phyloP scores from a whole-genome alignment of 2,329 filamentous ascomycete species.

The Herpomyces periplanetae region DNA sequence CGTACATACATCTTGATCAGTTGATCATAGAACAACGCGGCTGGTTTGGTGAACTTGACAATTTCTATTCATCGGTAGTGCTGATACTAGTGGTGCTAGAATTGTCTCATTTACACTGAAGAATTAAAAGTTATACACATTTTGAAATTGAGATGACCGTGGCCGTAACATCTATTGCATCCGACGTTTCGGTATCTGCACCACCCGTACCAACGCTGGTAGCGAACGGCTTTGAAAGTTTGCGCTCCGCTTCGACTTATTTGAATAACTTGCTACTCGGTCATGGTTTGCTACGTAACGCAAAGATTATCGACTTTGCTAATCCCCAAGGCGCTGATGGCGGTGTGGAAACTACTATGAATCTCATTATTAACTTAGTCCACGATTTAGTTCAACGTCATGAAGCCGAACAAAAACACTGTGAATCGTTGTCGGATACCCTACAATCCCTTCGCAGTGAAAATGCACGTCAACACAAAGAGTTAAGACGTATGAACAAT shows the following conservation, averaged over 20 bases:
- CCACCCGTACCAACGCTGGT: too few relatives aligned
- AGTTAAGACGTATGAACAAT: too few relatives aligned
- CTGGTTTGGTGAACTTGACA: too few relatives aligned
- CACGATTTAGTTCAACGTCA: constrained; percentile 67
- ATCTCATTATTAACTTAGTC: constrained; percentile 54
- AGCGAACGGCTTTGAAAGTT: constrained; percentile 19
- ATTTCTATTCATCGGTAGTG: too few relatives aligned
- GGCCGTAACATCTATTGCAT: too few relatives aligned
- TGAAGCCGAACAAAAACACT: constrained; percentile 65
- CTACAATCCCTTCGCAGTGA: constrained; percentile 37
- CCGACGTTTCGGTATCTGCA: too few relatives aligned
- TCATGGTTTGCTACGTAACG: constrained; percentile 16
- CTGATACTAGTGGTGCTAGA: too few relatives aligned
- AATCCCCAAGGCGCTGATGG: constrained; percentile 21
- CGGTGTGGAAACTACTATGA: constrained; percentile 27
- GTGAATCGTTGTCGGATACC: constrained; percentile 39
- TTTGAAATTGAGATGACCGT: too few relatives aligned
- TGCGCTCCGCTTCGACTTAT: constrained; percentile 24
- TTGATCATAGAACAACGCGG: too few relatives aligned
- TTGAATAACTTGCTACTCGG: constrained; percentile 31
- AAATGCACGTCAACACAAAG: constrained; percentile 24
- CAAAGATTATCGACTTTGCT: constrained; percentile 44
- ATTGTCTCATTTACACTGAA: too few relatives aligned
- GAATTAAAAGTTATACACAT: too few relatives aligned
- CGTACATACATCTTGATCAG: too few relatives aligned